phyloP scores from a whole-genome alignment of 306 rosid species.

The Cicer cuneatum region DNA sequence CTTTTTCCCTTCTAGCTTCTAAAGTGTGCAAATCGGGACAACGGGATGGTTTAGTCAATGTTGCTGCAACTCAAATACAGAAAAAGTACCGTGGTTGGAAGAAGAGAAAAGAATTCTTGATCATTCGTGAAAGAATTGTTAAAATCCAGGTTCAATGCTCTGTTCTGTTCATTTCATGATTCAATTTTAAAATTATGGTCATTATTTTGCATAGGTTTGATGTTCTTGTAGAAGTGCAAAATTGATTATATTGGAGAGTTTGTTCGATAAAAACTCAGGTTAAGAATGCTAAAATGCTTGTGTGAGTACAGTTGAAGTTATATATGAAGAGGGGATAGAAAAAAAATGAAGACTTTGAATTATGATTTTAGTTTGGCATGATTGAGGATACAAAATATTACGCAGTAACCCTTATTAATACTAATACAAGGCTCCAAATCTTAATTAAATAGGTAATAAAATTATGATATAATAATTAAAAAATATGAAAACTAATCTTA shows the following conservation, averaged over 20 bases:
- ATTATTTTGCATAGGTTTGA: not conserved
- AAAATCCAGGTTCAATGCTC: conserved; percentile 76
- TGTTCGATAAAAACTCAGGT: not conserved
- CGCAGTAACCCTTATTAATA: not conserved
- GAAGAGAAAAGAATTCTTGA: conserved; percentile 84
- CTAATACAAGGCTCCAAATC: not conserved
- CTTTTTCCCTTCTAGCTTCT: conserved; percentile 60
- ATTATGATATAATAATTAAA: not conserved
- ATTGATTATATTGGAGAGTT: conserved; percentile 11
- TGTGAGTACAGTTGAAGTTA: not conserved
- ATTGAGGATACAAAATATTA: conserved; percentile 1
- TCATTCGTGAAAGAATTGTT: conserved; percentile 85
- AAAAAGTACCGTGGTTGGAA: conserved; percentile 93
- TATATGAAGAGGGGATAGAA: conserved; percentile 4
- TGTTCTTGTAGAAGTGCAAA: conserved; percentile 22
- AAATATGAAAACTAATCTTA: not conserved
- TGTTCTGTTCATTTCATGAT: conserved; percentile 34
- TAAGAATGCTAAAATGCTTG: conserved; percentile 12
- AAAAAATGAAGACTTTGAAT: not conserved
- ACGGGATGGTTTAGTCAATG: conserved; percentile 54
- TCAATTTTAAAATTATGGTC: conserved; percentile 14
- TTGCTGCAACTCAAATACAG: conserved; percentile 83
- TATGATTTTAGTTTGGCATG: not conserved
- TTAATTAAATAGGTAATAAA: not conserved
- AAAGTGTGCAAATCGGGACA: conserved; percentile 62